Base-by-base conservation (phyloP, 805 yeast species). In the Hanseniaspora lindneri region DNA sequence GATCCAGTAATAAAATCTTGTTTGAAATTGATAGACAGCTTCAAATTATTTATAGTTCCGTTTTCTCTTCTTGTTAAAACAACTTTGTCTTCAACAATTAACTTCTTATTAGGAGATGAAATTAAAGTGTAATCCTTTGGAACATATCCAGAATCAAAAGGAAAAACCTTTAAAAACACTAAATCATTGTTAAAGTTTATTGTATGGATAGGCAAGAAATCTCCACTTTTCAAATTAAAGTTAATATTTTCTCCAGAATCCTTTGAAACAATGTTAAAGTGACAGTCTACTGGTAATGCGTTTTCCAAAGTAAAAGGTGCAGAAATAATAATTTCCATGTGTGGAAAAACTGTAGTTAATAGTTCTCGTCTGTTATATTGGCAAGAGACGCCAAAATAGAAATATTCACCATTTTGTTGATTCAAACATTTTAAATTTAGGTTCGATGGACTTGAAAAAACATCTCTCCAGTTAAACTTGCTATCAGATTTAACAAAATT, bases 281-380 rank as follows among this genome's bases (percentile, higher is more conserved):
- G 70, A 39, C 89, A 63, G 56, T 84, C 95, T 59, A 74, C 83
- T 0, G 99, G 97, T 43, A 94, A 62, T 44, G 86, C 66, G 58
- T 92, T 92, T 55, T 83, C 87, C 51, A 92, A 70, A 55, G 83
- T 84, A 40, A 92, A 64, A 0, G 98, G 97, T 0, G 97, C 85
- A 0, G 92, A 77, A 6, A 92, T 65, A 3, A 78, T 72, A 21
- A 92, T 65, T 8, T 70, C 73, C 83, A 89, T 73, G 56, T 84
- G 92, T 0, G 98, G 98, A 58, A 85, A 94, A 1, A 83, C 72
- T 51, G 72, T 69, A 0, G 83, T 73, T 23, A 87, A 65, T 0
- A 86, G 87, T 53, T 84, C 94, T n/a, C 73, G 69, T 16, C 66
- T 60, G 53, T 82, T 77, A 61, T 64, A 81, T 39, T 67, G 63